Base-by-base conservation (phyloP, 345 rosid species). In the Dipteronia dyeriana region DNA sequence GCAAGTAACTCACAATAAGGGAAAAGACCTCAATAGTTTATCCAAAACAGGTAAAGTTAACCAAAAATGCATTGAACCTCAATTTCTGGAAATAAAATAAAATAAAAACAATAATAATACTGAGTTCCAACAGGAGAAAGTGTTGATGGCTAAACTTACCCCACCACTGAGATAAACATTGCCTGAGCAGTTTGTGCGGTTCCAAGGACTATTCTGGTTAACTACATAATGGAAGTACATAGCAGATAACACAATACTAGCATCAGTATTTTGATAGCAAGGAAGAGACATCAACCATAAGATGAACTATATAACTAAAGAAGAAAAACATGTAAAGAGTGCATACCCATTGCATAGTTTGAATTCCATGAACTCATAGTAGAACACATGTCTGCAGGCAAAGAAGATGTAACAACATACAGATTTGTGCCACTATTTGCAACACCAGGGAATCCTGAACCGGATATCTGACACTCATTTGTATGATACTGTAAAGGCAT, bases 401-500 rank as follows among this genome's bases (percentile, higher is more conserved):
- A 71, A 34, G 82, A 67, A 70, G 85, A 78, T 68, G 75, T 74
- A 66, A 75, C 80, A 77, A 60, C 75, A 71, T 79, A 73, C 73
- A 71, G 75, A 77, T 67, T 66, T 61, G 84, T 74, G 78, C 82
- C 86, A 79, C 47, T 70, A 79, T 78, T 82, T 73, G 84, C 51
- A 85, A 61, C 87, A 65, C 80, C 87, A 76, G 82, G 75, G 45
- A 59, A 59, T 81, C 80, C 88, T 63, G 87, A 74, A 82, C 74
- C 54, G 54, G 89, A 88, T 92, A 91, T 86, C 98, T 94, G 98
- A 90, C 82, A 76, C 98, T 94, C 89, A 91, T 86, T 80, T 61
- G 97, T 96, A 88, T 83, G 62, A 80, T 78, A 86, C 75, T 82
- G 98, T 92, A 92, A 94, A 96, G 98, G 99, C 90, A 87, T 84